Percentiles rank a stretch among this genome's conserved stretches.
Conservation (phyloP, 306 rosid species). For the Medicago ruthenica region DNA sequence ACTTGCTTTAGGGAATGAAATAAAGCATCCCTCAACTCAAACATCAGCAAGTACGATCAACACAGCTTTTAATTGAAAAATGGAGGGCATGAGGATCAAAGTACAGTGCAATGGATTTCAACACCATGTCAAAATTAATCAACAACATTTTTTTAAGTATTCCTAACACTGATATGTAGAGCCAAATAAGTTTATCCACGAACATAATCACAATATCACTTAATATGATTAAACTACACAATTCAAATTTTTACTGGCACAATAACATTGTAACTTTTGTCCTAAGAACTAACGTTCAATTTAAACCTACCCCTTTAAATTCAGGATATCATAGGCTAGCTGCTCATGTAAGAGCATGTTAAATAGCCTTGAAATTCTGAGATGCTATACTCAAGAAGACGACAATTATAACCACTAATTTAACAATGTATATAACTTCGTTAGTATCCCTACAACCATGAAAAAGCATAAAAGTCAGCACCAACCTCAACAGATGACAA, state of each 20-base stretch:
- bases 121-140: slow-evolving; percentile 18
- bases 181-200: slow-evolving; percentile 26
- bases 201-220: slow-evolving; percentile 6
- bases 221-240: slow-evolving; percentile 15
- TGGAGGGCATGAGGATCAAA: not conserved
- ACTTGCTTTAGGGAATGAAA: slow-evolving; percentile 6
- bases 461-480: slow-evolving; percentile 38
- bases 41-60: not conserved
- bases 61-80: not conserved
- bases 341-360: slow-evolving; percentile 22
- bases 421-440: slow-evolving; percentile 16
- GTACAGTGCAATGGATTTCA: slow-evolving; percentile 22
- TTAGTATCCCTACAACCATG: slow-evolving; percentile 24
- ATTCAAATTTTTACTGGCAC: not conserved
- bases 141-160: not conserved
- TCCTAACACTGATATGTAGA: not conserved
- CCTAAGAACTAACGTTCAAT: slow-evolving; percentile 26
- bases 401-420: slow-evolving; percentile 12
- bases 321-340: slow-evolving; percentile 22
- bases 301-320: slow-evolving; percentile 6
- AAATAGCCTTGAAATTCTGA: slow-evolving; percentile 19
- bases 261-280: slow-evolving; percentile 10
- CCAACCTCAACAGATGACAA: slow-evolving; percentile 96
- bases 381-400: slow-evolving; percentile 26
- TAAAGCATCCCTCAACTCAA: not conserved